Percentiles rank a stretch among this genome's conserved stretches.
These are phyloP conservation scores for Medicago arabica DNA, from an alignment of 306 rosid genomes.

Conservation along the genomic window DNA sequence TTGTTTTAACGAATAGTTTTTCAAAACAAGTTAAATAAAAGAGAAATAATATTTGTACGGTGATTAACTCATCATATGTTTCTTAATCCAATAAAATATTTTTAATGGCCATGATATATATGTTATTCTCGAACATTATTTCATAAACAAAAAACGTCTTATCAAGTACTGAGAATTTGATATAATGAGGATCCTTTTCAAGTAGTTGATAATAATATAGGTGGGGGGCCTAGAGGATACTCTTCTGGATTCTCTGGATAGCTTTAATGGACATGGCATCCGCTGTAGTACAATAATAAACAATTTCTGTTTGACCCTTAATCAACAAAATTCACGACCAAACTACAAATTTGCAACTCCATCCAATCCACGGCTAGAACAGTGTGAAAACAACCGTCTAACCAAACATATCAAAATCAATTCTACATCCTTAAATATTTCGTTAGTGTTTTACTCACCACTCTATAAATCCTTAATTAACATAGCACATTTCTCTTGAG, in stretches of 20 bases:
- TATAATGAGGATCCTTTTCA: slow-evolving; percentile 39
- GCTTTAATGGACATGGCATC: neutral
- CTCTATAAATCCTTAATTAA: too few species aligned
- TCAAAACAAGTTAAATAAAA: too few species aligned
- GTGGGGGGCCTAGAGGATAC: slow-evolving; percentile 51
- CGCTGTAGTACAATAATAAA: neutral
- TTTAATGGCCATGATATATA: neutral
- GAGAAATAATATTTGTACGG: too few species aligned
- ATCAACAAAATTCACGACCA: neutral
- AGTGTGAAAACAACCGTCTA: too few species aligned
- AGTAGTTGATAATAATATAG: slow-evolving; percentile 25
- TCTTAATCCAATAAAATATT: neutral
- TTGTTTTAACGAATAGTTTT: neutral
- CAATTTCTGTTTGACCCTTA: neutral
- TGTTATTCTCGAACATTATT: slow-evolving; percentile 6
- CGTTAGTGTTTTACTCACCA: too few species aligned
- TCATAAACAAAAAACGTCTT: slow-evolving; percentile 13
- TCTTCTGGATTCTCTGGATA: slow-evolving; percentile 49
- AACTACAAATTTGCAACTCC: neutral
- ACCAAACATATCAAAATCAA: too few species aligned
- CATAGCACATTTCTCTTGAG: too few species aligned
- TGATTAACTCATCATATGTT: neutral
- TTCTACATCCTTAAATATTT: too few species aligned
- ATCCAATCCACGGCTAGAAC: too few species aligned
- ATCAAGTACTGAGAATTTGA: neutral